Base-by-base conservation (phyloP, 2,329 filamentous ascomycete genomes). In the Monilinia polystroma region DNA sequence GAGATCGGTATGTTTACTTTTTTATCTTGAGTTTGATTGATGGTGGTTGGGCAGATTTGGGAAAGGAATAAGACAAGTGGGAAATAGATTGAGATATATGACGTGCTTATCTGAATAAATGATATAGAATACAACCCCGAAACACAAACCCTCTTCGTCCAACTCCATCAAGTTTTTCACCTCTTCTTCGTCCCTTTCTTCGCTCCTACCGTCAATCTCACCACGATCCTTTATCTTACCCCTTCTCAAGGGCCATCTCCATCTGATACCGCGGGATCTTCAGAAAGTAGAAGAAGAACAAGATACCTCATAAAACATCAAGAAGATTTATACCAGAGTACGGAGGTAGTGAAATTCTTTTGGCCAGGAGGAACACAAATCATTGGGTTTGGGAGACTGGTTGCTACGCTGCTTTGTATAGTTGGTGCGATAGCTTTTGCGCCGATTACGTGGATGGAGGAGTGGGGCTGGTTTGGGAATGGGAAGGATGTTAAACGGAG, bases 161-260 rank as follows among this genome's bases (percentile, higher is more conserved):
- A 84, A 47, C 84, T 95, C 68, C 84, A 82, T 52, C 93, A 97
- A 76, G 82, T 87, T 63, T 95, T 96, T 78, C 83, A 87, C 41
- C 81, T 95, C 72, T 94, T 90, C 86, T 82, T 91, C 71, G 77
- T 96, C 23, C 92, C 92, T 3, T 87, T 93, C 74, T 90, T 93
- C 80, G 82, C 84, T 52, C 84, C 90, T 3, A 83, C 84, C 0
- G 90, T 91, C 18, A 81, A 82, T 8, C 84, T 94, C 14, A 87
- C 90, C 20, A 88, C 87, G 0, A 86, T 92, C 38, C 79, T 94
- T 4, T 80, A 84, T 51, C 84, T 94, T 20, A 81, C 81, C 2
- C 82, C 82, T 20, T 73, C 78, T 16, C 74, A n/a, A 1, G 29
- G 26, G 32, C 20, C 52, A 18, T 54, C 52, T 20, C 3, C 43